Base-by-base conservation (phyloP, 2,329 filamentous ascomycete genomes). In the Cercospora canescens region DNA sequence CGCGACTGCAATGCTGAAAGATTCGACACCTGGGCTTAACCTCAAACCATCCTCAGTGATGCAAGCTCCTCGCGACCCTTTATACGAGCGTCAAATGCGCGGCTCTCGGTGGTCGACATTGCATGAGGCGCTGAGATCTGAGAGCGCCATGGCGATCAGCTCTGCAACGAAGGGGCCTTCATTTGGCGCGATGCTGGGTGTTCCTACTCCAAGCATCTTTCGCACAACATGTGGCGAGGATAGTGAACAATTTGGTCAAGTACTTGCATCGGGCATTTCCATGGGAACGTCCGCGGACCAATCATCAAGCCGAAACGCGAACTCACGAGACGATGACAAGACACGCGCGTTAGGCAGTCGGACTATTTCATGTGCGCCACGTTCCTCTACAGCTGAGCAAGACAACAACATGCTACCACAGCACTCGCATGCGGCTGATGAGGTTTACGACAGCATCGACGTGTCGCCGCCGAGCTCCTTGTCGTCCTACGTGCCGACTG, bases 11-110 rank as follows among this genome's bases (percentile, higher is more conserved):
- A 30, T 11, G 18, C 11, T 24, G 28, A 3, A 24, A 26, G 24
- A 28, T 34, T 34, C 24, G 52, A 30, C 62, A 21, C n/a, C 60
- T 9, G 30, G 48, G 14, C 57, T 63, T 7, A 64, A 58, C 7
- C 21, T 68, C 35, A 66, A 24, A 32, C 60, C 63, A n/a, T 60
- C 63, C 14, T 34, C 32, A 9, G 28, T 57, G 14, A 35, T 52
- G 56, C 63, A 61, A 39, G 55, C 63, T 21, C 28, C 39, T 18
- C 21, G 24, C 2, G 18, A 48, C 21, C 28, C 11, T n/a, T 32
- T 54, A 6, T 32, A 35, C 32, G 28, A 55, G 34, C 48, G 50
- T 14, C 34, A 62, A 50, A 18, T 6, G 12, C 48, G 50, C 11
- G 3, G 56, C 18, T 55, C 48, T 21, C 60, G 39, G n/a, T 62